Base-by-base conservation (phyloP, 176 grass and related monocot genomes). In the Musa schizocarpa region DNA sequence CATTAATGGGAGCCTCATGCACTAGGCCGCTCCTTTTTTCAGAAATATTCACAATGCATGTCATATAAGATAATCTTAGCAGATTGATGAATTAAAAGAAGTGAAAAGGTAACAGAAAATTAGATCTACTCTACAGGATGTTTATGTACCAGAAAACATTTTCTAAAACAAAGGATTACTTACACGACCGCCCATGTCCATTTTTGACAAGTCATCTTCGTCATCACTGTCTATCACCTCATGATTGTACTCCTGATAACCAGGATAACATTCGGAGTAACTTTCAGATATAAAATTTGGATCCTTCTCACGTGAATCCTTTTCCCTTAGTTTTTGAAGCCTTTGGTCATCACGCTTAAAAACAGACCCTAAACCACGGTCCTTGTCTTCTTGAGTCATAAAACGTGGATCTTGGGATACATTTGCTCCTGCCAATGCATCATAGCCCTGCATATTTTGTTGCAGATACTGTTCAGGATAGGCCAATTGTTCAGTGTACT, bases 131-230 rank as follows among this genome's bases (percentile, higher is more conserved):
- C 17, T 20, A 17, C 13, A 52, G 21, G 17, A 70, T 51, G 1
- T 70, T 5, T 11, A 61, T 9, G 9, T 61, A 61, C 17, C 4
- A 61, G 17, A 61, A 61, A 70, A 51, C 3, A 50, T 9, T 12
- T 26, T 65, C 22, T 4, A 51, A 8, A 26, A 25, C 20, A 25
- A 53, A 73, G 2, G 9, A 76, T 80, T 59, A 79, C 90, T 87
- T 91, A 93, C 95, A 75, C 90, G 88, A 59, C 95, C 95, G 78
- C 95, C 95, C 95, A 98, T 98, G 80, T 98, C 95, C 95, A 98
- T 98, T 82, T 98, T 98, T 24, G 95, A 88, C 66, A 98, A 83
- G 86, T 98, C 90, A 72, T 84, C 90, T 72, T 98, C 95, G 27
- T 98, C 95, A 50, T 98, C 95, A 29, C 90, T 93, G 53, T 89